Evolutionary conservation across 371 early-diverging fungal genomes (phyloP), one percentile per base, ranked within the genome.

Genomic region (Lichtheimia ramosa): DNA sequence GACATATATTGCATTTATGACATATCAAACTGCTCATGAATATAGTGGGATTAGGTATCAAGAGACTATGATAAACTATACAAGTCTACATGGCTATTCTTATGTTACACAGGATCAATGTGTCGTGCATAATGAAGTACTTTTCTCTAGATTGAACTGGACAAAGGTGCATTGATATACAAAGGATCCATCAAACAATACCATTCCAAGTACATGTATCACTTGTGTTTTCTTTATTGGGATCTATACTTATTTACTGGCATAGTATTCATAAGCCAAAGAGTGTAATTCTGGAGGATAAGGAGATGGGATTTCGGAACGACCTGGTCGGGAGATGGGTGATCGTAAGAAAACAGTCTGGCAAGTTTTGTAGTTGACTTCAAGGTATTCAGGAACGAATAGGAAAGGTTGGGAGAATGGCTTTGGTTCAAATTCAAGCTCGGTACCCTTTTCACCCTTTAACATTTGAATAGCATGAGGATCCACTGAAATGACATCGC

Each of bases 311-410:
- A 98, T 86, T 78, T 98, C 98, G 51, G 92, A 88, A 50, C 82
- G 77, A 59, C 88, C 85, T 28, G 96, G 94, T 71, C 92, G 84
- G 15, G 92, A 91, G 52, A 93, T 84, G 24, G 98, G 97, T 39
- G 89, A 74, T 58, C 96, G 89, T 57, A 98, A 75, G 70, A 95
- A 95, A 49, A 94, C 88, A 18, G 87, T 79, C 34, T 92, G 90
- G 84, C 95, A 94, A 12, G 93, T 95, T 68, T 88, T 88, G 81
- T 94, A 98, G 80, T 95, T 90, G 64, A 97, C 97, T 82, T 98
- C 97, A 43, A 97, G 90, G 72, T 98, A 98, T 61, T 93, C 90
- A 18, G 98, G 98, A 14, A 93, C 83, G 72, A 96, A 98, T 86
- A 97, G 84, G 84, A 91, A 96, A n/a, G 97, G 96, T 65, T 93